Evolutionary conservation across 2,329 filamentous ascomycete genomes (phyloP), one percentile per base, ranked within the genome.

Genomic region (Colletotrichum aenigma): DNA sequence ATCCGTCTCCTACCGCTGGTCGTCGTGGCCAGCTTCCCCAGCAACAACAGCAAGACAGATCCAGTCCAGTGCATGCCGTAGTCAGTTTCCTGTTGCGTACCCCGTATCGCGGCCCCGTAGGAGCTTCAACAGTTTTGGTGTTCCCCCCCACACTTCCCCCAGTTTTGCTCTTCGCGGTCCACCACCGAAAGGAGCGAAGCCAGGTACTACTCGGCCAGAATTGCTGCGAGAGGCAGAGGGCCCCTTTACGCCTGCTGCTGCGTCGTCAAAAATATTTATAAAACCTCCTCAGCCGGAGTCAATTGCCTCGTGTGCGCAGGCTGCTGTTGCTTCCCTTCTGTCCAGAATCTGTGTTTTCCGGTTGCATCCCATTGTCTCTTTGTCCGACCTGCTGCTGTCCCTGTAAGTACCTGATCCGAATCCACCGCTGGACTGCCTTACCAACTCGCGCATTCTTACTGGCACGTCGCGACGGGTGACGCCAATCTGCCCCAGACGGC

Each of bases 171-270:
- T 34, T 76, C 74, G 64, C 58, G 74, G 65, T 66, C 70, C 70
- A 76, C 70, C 65, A 74, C 70, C 70, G 73, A 75, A 68, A 70
- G 34, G 48, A 69, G 73, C 73, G 70, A 73, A 58, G 32, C 56
- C 70, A 67, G 58, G 70, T 36, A 58, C 74, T 43, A n/a, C 64
- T 76, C 74, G 74, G 74, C 74, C 74, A 76, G 74, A 76, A 76
- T 74, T 76, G 66, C 74, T 76, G 58, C 74, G 74, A 76, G 70
- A 28, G 26, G 70, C 58, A 75, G 61, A 58, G 61, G 38, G 24
- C 43, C 67, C n/a, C 21, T 21, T 55, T 38, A 43, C 3, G 58
- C 12, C 68, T 38, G 38, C 43, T 28, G 24, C 61, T 26, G 34
- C 32, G 32, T 43, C 34, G 21, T 43, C 15, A 10, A 69, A 21